Conservation (phyloP, 441 rosid genomes). For the Mallotus japonicus region DNA sequence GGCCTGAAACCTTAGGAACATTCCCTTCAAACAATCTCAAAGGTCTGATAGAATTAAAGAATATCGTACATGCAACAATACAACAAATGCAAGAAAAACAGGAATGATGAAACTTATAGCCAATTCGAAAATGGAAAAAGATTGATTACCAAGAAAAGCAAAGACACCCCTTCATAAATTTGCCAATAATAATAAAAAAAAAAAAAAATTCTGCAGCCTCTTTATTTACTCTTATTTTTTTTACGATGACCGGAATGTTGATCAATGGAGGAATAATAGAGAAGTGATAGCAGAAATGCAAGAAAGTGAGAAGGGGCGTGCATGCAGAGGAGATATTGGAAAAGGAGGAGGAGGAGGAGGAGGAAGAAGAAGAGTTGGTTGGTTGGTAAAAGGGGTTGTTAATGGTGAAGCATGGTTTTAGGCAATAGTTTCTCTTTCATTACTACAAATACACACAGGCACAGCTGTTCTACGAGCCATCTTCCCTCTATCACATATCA, state of each 20-base stretch:
- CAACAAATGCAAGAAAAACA: too few species aligned
- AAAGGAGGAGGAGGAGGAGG: conserved; percentile 9
- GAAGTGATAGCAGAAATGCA: background rate
- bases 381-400: background rate
- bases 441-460: background rate
- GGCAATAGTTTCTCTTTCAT: conserved; percentile 30
- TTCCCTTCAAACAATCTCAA: too few species aligned
- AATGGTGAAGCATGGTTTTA: conserved; percentile 29
- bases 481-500: background rate
- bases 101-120: too few species aligned
- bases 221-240: background rate
- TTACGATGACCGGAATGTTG: background rate
- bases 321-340: background rate
- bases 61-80: too few species aligned
- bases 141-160: too few species aligned
- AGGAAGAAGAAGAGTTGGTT: background rate
- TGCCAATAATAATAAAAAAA: too few species aligned
- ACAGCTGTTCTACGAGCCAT: background rate
- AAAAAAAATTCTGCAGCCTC: background rate
- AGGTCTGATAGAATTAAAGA: too few species aligned
- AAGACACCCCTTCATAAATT: too few species aligned
- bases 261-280: background rate
- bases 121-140: too few species aligned
- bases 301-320: background rate
- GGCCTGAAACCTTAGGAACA: background rate